A percentile compares a stretch with the other conserved stretches of the same genome.
Evolutionary conservation across 805 yeast species (phyloP).

Genomic region (Myxozyma sirexii): DNA sequence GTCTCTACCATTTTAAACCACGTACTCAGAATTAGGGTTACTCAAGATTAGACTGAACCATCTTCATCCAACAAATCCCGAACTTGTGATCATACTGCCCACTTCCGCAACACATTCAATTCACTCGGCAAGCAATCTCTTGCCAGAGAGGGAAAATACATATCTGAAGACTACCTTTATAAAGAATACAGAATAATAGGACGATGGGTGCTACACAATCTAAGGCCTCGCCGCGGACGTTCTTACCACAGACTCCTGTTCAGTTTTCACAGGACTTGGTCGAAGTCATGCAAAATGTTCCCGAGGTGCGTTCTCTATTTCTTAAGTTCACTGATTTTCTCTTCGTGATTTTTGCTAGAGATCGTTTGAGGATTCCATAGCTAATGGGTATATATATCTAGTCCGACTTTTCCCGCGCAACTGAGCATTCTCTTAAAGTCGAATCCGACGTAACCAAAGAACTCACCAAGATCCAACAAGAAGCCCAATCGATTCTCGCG

Average conservation of each 20-base stretch:
- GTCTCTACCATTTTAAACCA: too few relatives aligned
- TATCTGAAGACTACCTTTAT: too few relatives aligned
- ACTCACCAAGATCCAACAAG: slow-evolving; percentile 40
- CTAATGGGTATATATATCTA: too few relatives aligned
- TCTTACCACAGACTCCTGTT: slow-evolving; percentile 42
- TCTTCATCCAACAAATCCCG: too few relatives aligned
- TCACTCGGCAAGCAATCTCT: not conserved
- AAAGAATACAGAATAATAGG: not conserved
- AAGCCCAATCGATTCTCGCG: slow-evolving; percentile 39
- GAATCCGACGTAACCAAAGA: slow-evolving; percentile 44
- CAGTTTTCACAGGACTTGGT: slow-evolving; percentile 41
- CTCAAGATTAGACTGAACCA: too few relatives aligned
- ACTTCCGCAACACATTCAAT: not conserved
- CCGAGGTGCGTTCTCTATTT: slow-evolving; percentile 32
- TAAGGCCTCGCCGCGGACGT: slow-evolving; percentile 17
- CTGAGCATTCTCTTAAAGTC: slow-evolving; percentile 40
- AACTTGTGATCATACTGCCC: not conserved
- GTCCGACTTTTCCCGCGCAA: slow-evolving; percentile 45
- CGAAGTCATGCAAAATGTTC: slow-evolving; percentile 40
- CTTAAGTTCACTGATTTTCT: not conserved
- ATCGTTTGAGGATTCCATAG: too few relatives aligned
- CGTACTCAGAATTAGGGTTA: too few relatives aligned
- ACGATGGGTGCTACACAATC: slow-evolving; percentile 34
- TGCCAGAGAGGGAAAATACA: too few relatives aligned
- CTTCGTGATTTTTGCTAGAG: too few relatives aligned